These are phyloP conservation scores for Acarospora socialis DNA, from an alignment of 2,329 filamentous ascomycete species.

Conservation along the genomic window DNA sequence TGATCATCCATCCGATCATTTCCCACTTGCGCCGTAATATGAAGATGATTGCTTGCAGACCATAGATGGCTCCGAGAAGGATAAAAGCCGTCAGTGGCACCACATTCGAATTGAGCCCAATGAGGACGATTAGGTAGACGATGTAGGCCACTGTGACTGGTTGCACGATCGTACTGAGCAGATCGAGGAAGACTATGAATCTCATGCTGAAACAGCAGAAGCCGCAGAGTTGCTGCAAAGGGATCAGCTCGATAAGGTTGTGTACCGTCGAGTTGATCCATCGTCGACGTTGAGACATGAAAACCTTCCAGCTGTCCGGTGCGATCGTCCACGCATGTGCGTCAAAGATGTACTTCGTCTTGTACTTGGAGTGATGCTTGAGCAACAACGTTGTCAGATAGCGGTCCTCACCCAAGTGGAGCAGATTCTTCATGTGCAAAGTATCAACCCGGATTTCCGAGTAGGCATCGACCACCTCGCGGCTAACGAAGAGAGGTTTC, in stretches of 20 bases:
- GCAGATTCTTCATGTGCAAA: constrained; percentile 94
- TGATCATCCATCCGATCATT: constrained; percentile 98
- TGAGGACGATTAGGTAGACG: constrained; percentile 67
- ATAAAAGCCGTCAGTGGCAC: constrained; percentile 80
- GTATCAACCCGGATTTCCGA: constrained; percentile 92
- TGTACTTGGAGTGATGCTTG: constrained; percentile 85
- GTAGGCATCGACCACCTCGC: constrained; percentile 78
- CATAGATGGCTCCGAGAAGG: constrained; percentile 87
- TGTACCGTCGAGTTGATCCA: constrained; percentile 99
- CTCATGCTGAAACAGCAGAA: constrained; percentile 99
- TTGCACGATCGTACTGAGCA: constrained; percentile 82
- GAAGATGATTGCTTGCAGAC: constrained; percentile 93
- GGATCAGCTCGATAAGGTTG: constrained; percentile 91
- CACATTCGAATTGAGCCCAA: constrained; percentile 45
- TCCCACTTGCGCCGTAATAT: constrained; percentile 96
- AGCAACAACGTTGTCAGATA: constrained; percentile 89
- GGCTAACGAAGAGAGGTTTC: constrained; percentile 91
- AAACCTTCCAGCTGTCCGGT: constrained; percentile 84
- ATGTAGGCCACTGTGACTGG: constrained; percentile 86
- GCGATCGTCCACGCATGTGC: constrained; percentile 96
- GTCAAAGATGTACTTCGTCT: constrained; percentile 91
- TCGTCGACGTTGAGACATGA: constrained; percentile 93
- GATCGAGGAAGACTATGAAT: constrained; percentile 88
- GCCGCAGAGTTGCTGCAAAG: constrained; percentile 84
- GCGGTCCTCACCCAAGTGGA: constrained; percentile 94